Evolutionary conservation across 1,284 basidiomycete genomes (phyloP).

Genomic region (Cystobasidium pallidum): DNA sequence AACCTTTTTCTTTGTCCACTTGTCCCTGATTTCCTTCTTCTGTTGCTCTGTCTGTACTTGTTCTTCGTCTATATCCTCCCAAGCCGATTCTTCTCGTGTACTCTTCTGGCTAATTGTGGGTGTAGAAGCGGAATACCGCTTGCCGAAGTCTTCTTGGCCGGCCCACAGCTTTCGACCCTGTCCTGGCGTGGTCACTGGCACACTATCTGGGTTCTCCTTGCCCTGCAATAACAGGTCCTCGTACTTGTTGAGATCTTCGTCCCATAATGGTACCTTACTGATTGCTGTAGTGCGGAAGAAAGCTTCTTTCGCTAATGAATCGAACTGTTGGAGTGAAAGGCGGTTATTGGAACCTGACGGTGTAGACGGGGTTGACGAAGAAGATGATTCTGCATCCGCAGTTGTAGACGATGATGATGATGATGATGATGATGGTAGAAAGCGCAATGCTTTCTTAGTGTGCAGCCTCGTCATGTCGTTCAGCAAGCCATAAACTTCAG

Average conservation of each 20-base stretch:
- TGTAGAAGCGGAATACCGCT: not conserved
- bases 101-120: not conserved
- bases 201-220: not conserved
- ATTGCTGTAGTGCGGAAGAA: constrained; percentile 37
- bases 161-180: constrained; percentile 39
- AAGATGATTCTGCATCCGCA: constrained; percentile 4
- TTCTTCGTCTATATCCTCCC: constrained; percentile 17
- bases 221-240: constrained; percentile 17
- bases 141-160: constrained; percentile 34
- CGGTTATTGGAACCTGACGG: not conserved
- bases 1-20: constrained; percentile 15
- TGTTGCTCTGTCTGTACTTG: constrained; percentile 1
- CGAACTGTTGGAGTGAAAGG: constrained; percentile 24
- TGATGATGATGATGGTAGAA: not conserved
- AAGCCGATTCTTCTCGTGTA: constrained; percentile 1
- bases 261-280: constrained; percentile 38
- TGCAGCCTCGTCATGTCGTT: constrained; percentile 9
- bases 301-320: constrained; percentile 24
- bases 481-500: constrained; percentile 17
- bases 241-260: constrained; percentile 14
- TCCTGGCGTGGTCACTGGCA: constrained; percentile 31
- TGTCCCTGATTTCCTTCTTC: constrained; percentile 17
- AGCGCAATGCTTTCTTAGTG: constrained; percentile 29
- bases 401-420: not conserved
- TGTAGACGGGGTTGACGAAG: constrained; percentile 4